Base-by-base conservation (phyloP, 148 eudicot species). In the Beta vulgaris region DNA sequence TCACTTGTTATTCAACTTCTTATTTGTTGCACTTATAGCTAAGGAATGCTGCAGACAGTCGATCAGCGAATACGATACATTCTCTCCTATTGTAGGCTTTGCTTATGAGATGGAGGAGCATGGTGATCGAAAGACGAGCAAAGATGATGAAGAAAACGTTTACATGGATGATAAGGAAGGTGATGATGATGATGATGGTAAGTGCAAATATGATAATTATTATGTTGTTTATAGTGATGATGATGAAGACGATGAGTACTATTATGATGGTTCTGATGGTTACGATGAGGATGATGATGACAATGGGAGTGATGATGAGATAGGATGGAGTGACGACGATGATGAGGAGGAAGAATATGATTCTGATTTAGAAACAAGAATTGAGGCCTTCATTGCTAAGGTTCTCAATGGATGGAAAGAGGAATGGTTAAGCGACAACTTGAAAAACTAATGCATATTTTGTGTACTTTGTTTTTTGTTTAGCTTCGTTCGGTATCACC, bases 351-450 rank as follows among this genome's bases (percentile, higher is more conserved):
- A 84, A 61, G 84, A 77, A 48, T 39, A 72, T 32, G 85, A 82
- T 72, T 73, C 64, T 23, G 81, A 73, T 49, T 80, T 88, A 80
- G 82, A 83, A 32, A 73, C 35, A 35, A 84, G 60, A 65, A 48
- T 79, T 21, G 86, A 83, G 42, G 86, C 76, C 0, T 88, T 88
- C 77, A 88, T 86, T 29, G 83, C 85, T 3, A 84, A 77, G 77
- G 86, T 84, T 25, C 73, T 75, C 34, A 73, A 53, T 54, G 83
- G 85, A 75, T 87, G 90, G 90, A 83, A 79, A 57, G 87, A 85
- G 68, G 90, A 87, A 71, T 44, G 61, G 78, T 34, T 77, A 35
- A 68, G 1, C 18, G 90, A 87, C 32, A 79, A 77, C 46, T 54
- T 77, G 42, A 55, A 58, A 28, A 51, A 10, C 28, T 73, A 43